Percentiles rank a stretch among this genome's conserved stretches.
phyloP scores from a whole-genome alignment of 352 stramenopile species.

The Saprolegnia parasitica region DNA sequence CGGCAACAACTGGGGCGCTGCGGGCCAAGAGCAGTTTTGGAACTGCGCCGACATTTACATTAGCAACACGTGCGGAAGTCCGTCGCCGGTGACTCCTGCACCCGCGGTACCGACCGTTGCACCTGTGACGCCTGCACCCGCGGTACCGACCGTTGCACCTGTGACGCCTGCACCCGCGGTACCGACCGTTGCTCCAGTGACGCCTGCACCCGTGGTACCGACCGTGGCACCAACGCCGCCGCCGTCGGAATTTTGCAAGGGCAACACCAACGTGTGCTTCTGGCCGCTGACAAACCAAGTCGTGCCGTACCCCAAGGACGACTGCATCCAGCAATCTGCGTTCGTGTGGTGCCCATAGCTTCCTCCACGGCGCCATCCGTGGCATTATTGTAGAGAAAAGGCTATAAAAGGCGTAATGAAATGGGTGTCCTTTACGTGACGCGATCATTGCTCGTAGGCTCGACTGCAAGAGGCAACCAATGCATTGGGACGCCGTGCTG shows the following conservation, averaged over 20 bases:
- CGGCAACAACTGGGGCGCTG: background rate
- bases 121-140: background rate
- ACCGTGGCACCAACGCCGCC: background rate
- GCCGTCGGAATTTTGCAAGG: background rate
- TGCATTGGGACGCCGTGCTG: no score
- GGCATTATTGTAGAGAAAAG: no score
- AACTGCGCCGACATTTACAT: slow-evolving; percentile 15
- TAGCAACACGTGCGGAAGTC: background rate
- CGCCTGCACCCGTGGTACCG: no score
- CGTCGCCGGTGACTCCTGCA: background rate
- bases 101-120: background rate
- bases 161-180: background rate
- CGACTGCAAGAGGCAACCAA: no score
- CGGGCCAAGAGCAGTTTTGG: slow-evolving; percentile 7
- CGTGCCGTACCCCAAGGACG: background rate
- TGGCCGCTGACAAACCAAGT: background rate
- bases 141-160: background rate
- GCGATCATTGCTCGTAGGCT: no score
- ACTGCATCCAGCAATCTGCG: background rate
- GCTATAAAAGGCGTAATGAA: no score
- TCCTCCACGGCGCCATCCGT: background rate
- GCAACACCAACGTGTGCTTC: background rate
- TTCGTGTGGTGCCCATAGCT: background rate
- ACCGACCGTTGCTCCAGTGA: background rate
- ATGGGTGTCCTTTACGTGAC: no score